These are phyloP conservation scores for Lepidium didymum DNA, from an alignment of 345 rosid species.

Conservation along the genomic window DNA sequence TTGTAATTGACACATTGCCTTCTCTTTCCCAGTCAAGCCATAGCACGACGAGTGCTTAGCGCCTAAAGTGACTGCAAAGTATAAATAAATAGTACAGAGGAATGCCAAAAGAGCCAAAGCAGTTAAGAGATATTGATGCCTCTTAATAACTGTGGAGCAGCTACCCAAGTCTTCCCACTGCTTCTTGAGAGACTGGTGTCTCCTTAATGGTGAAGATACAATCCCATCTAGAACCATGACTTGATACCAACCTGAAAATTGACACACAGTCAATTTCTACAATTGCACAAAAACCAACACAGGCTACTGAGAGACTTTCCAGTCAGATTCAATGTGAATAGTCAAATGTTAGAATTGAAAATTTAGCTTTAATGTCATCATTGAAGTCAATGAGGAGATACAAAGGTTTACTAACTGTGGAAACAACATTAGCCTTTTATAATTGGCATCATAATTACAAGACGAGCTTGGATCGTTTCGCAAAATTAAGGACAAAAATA, in stretches of 20 bases:
- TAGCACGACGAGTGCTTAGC: constrained; percentile 50
- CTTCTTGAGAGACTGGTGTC: constrained; percentile 56
- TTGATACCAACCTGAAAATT: constrained; percentile 7
- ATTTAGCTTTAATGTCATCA: too few relatives aligned
- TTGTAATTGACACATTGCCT: constrained; percentile 51
- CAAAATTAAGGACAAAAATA: background rate
- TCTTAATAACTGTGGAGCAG: constrained; percentile 57
- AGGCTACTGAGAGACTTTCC: background rate
- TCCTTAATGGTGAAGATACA: constrained; percentile 68
- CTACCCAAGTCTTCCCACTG: constrained; percentile 76
- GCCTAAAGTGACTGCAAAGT: constrained; percentile 86
- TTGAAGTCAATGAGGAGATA: too few relatives aligned
- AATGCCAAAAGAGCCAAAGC: constrained; percentile 69
- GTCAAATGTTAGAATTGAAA: too few relatives aligned
- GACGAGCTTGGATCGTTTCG: background rate
- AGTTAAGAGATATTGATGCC: constrained; percentile 87
- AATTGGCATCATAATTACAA: background rate
- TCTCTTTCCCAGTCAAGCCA: constrained; percentile 56
- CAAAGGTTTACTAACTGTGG: background rate
- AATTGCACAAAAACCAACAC: background rate
- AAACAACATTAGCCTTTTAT: background rate
- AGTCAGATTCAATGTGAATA: too few relatives aligned
- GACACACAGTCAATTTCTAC: background rate
- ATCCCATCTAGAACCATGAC: constrained; percentile 70
- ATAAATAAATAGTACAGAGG: constrained; percentile 82